Evolutionary conservation across 139 green algal genomes (phyloP).

Genomic region (Marvania coccoides): DNA sequence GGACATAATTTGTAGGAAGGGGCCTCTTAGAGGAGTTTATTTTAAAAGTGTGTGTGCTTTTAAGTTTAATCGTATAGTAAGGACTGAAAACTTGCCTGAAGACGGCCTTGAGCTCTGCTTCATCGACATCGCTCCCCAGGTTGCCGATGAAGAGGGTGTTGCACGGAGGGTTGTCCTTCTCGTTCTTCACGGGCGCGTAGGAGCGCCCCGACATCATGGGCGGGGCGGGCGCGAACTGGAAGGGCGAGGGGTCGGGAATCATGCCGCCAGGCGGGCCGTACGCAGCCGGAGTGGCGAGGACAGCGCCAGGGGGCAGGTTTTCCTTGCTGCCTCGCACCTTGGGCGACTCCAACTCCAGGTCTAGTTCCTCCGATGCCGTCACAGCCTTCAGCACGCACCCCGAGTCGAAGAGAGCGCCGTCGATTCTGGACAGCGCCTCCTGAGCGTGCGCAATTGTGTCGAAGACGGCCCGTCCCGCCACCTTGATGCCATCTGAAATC

Average conservation of each 20-base stretch:
- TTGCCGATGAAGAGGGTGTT: conserved; percentile 95
- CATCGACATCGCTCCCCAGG: conserved; percentile 46
- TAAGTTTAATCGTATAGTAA: no score
- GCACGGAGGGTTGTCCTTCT: conserved; percentile 85
- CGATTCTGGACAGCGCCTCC: not conserved
- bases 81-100: no score
- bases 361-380: not conserved
- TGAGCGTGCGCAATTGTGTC: not conserved
- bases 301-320: no score
- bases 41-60: no score
- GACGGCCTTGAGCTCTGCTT: conserved; percentile 60
- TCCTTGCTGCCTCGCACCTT: not conserved
- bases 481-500: not conserved
- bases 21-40: no score
- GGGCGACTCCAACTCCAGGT: not conserved
- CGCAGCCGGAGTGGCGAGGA: not conserved
- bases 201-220: not conserved
- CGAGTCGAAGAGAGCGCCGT: not conserved
- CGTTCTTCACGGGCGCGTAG: conserved; percentile 62
- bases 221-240: not conserved
- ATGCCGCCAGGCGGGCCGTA: not conserved
- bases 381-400: not conserved
- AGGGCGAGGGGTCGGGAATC: not conserved
- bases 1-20: no score
- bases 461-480: not conserved